Percentiles rank a stretch among this genome's conserved stretches.
Evolutionary conservation across 176 grass and related monocot species (phyloP).

Genomic region (Ensete ventricosum): DNA sequence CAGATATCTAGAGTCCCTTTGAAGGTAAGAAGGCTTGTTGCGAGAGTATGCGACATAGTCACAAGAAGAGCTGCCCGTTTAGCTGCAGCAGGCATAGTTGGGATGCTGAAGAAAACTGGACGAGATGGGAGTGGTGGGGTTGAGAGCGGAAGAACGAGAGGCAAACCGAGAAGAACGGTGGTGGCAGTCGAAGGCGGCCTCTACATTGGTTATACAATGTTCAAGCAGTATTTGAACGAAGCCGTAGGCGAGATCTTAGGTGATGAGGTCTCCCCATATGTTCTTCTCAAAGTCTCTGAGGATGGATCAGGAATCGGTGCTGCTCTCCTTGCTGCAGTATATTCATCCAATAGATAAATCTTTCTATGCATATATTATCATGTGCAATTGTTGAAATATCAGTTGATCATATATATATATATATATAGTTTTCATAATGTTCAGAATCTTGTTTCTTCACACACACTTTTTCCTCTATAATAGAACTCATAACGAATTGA

Average conservation of each 20-base stretch:
- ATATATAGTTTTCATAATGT: too few relatives aligned
- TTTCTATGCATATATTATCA: not conserved
- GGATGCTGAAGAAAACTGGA: conserved; percentile 63
- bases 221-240: conserved; percentile 50
- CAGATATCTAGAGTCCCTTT: conserved; percentile 49
- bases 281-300: conserved; percentile 45
- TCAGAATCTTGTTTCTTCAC: too few relatives aligned
- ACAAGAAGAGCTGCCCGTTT: conserved; percentile 50
- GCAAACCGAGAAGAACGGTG: conserved; percentile 32
- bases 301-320: conserved; percentile 79
- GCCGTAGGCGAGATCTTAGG: conserved; percentile 61
- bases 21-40: conserved; percentile 48
- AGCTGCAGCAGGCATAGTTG: conserved; percentile 67
- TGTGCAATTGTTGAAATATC: not conserved
- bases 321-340: conserved; percentile 62
- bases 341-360: conserved; percentile 17
- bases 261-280: conserved; percentile 29
- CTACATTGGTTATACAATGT: conserved; percentile 43
- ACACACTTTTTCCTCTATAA: too few relatives aligned
- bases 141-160: not conserved
- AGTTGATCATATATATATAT: too few relatives aligned
- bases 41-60: conserved; percentile 56
- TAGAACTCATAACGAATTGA: too few relatives aligned
- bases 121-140: conserved; percentile 12
- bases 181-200: conserved; percentile 66